A percentile compares a stretch with the other conserved stretches of the same genome.
These are phyloP conservation scores for Pterocarpus macrocarpus DNA, from an alignment of 306 rosid genomes.

Conservation along the genomic window DNA sequence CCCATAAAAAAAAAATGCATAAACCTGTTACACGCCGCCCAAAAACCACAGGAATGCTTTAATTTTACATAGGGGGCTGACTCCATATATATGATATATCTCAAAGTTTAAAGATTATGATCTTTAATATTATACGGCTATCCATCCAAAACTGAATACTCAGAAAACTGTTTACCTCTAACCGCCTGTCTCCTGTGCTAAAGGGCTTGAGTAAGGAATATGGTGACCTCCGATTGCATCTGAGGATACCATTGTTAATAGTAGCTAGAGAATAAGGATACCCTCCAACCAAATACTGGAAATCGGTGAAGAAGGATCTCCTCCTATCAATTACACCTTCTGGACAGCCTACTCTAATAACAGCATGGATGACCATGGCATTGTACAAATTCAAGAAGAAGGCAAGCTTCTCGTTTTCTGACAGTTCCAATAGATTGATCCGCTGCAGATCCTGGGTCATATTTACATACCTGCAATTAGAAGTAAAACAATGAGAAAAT, in stretches of 20 bases:
- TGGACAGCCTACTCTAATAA: constrained; percentile 73
- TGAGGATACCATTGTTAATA: constrained; percentile 83
- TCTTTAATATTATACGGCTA: neutral
- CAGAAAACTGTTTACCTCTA: constrained; percentile 64
- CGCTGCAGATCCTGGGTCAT: constrained; percentile 83
- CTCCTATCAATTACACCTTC: constrained; percentile 83
- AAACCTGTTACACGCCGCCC: neutral
- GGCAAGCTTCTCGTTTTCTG: constrained; percentile 76
- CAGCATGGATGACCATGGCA: constrained; percentile 94
- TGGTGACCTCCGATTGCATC: constrained; percentile 86
- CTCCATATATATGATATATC: neutral
- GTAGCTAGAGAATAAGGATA: constrained; percentile 69
- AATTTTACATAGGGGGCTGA: neutral
- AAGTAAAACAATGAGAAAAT: constrained; percentile 12
- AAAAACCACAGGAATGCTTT: neutral
- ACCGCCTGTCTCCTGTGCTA: constrained; percentile 69
- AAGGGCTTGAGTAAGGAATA: constrained; percentile 79
- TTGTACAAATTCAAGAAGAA: constrained; percentile 91
- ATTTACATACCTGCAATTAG: constrained; percentile 74
- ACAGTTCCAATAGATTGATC: constrained; percentile 67
- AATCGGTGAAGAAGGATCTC: constrained; percentile 79
- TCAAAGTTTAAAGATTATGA: constrained; percentile 6
- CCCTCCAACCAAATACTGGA: constrained; percentile 87
- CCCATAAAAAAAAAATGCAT: neutral
- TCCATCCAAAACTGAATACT: constrained; percentile 10